Evolutionary conservation across 352 stramenopile species (phyloP).

Genomic region (Pythium aquatile): DNA sequence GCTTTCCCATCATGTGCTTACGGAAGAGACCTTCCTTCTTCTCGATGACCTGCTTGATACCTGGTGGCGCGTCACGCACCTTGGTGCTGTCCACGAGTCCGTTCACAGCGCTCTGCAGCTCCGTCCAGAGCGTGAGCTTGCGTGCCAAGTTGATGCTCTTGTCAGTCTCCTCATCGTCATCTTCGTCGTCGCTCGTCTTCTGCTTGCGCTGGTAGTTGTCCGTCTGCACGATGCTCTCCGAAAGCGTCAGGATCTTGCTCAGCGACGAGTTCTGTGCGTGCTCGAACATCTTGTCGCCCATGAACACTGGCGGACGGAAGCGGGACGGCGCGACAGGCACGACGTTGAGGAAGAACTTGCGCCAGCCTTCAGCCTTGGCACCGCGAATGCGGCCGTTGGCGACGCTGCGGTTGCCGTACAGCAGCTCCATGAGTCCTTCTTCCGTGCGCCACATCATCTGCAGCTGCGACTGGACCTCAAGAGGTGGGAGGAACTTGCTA

Average conservation of each 20-base stretch:
- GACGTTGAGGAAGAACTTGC: slow-evolving; percentile 96
- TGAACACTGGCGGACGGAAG: slow-evolving; percentile 97
- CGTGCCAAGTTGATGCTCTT: slow-evolving; percentile 81
- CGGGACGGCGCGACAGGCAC: slow-evolving; percentile 96
- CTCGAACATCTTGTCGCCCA: slow-evolving; percentile 96
- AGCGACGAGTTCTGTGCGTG: slow-evolving; percentile 97
- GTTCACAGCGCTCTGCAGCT: slow-evolving; percentile 94
- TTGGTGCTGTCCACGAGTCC: slow-evolving; percentile 82
- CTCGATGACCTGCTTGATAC: slow-evolving; percentile 98
- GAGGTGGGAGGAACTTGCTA: slow-evolving; percentile 94
- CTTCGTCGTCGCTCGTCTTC: slow-evolving; percentile 46
- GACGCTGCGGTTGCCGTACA: slow-evolving; percentile 89
- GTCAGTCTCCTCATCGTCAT: slow-evolving; percentile 39
- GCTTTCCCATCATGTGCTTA: slow-evolving; percentile 98
- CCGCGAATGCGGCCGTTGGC: slow-evolving; percentile 52
- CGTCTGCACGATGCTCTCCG: slow-evolving; percentile 87
- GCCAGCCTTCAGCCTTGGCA: slow-evolving; percentile 76
- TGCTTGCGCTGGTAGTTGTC: slow-evolving; percentile 52
- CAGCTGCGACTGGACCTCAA: slow-evolving; percentile 95
- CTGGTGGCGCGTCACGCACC: slow-evolving; percentile 74
- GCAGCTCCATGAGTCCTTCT: slow-evolving; percentile 88
- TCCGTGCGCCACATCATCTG: slow-evolving; percentile 95
- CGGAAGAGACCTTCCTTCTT: slow-evolving; percentile 99
- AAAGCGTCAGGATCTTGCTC: slow-evolving; percentile 92
- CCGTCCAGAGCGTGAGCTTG: slow-evolving; percentile 96